Evolutionary conservation across 2,329 filamentous ascomycete genomes (phyloP), one percentile per base, ranked within the genome.

Genomic region (Neurospora sp.): DNA sequence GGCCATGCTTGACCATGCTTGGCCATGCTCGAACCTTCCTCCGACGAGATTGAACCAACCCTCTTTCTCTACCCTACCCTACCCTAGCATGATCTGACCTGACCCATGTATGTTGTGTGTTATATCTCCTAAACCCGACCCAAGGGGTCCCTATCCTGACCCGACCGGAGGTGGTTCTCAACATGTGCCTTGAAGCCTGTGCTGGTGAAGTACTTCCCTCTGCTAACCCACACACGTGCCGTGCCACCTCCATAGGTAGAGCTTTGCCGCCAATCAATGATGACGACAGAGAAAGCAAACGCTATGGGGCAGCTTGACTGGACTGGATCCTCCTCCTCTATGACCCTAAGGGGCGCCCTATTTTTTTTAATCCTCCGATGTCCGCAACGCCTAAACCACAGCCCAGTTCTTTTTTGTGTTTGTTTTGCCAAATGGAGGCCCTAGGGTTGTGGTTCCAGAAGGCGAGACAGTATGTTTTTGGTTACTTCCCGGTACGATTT

Each of bases 331-430:
- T 46, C 15, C 39, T 39, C 40, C 8, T 39, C 36, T 19, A 36
- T 36, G 23, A 33, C 33, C 11, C 67, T 38, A 68, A 67, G 69
- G 66, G 33, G 62, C 67, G 66, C 43, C 46, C 67, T 68, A 36
- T 52, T 11, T 39, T 70, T 42, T 68, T 68, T 38, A 67, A 38
- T 43, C 68, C n/a, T 38, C 11, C 17, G 3, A 38, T 58, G 17
- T 38, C n/a, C 42, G n/a, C 28, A 38, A 38, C 39, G 52, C 67
- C 69, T 19, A 66, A 66, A 52, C 67, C 68, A 46, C 38, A 58
- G 68, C 43, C 46, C 70, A 71, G 69, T 69, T 72, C 62, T 69
- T 69, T 40, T 68, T 40, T 68, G 11, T 68, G 42, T 10, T 52
- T 58, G 67, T 58, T 38, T 13, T 38, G 43, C 28, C 19, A 52